Evolutionary conservation across 1,284 basidiomycete species (phyloP), one percentile per base, ranked within the genome.

Genomic region (Sphaerobolus stellatus): DNA sequence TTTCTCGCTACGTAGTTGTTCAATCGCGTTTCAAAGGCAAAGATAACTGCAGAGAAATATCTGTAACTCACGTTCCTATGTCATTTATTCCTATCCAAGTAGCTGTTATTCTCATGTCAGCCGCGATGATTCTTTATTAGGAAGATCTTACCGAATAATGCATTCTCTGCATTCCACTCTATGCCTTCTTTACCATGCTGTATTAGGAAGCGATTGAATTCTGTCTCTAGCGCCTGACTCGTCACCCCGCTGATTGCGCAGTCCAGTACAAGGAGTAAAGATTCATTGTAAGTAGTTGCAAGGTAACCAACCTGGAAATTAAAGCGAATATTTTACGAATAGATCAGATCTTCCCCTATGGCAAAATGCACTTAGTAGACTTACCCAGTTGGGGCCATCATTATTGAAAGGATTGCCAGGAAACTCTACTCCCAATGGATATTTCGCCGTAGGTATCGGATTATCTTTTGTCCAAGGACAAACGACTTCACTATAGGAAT

Each of bases 11-110:
- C n/a, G n/a, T n/a, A n/a, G n/a, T n/a, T 8, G 29, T n/a, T 48
- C 25, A 18, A n/a, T 24, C 6, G 52, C 14, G 28, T 38, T 20
- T 24, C 16, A 25, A 43, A 40, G 46, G 18, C 27, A 28, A 30
- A 29, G 36, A 24, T 41, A 22, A 13, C 27, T 43, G n/a, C 31
- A 33, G 36, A 49, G 45, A 30, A 24, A 33, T 25, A 58, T 31
- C 22, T 14, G 33, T 47, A 22, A 64, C 75, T 54, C 63, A 82
- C 78, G 71, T 79, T 69, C 78, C 78, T 34, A 48, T 18, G 64
- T 86, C 83, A 59, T 86, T 86, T 50, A 85, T 83, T 0, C 84
- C 83, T 55, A 84, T 68, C 82, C 82, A 86, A 6, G 77, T 81
- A 16, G 82, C 83, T 85, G 50, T 31, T 46, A 27, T 22, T 34